Evolutionary conservation across 345 rosid species (phyloP), one percentile per base, ranked within the genome.

Genomic region (Ceriops zippeliana): DNA sequence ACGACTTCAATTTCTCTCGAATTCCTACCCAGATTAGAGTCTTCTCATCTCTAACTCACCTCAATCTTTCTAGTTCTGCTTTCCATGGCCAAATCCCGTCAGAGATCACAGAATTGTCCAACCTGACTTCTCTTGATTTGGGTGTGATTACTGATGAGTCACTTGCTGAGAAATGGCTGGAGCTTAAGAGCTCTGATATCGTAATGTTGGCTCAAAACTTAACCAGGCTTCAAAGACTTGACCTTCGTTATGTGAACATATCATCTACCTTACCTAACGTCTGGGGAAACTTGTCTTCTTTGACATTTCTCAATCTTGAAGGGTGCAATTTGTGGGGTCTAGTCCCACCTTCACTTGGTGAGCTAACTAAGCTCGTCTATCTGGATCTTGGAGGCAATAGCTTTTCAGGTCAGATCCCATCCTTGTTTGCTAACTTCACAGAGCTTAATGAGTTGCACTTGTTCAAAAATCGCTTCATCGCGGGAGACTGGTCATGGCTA

Each of bases 11-110:
- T 51, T 20, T 16, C 34, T 78, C 75, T 16, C 21, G 7, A 54
- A 70, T 69, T 5, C 75, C 78, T 0, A 11, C 58, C 37, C 65
- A 37, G n/a, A 35, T 73, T 1, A 26, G 34, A 0, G 32, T 2
- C 7, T 67, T 78, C 5, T 61, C 69, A 5, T 30, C 16, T 37
- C 37, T 78, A 28, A 42, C 75, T 1, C 11, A 10, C 28, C 53
- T 73, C 31, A 53, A 69, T 24, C 81, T 78, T 37, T 69, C 65
- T 13, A 11, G 0, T 1, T 61, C 75, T 9, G 5, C 0, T 0
- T 69, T 73, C 35, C 32, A 26, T 15, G 69, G 69, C 32, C 61
- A 73, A 49, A 61, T 78, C 38, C 78, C 78, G 16, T 4, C 37
- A 16, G 49, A 70, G 58, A 24, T 69, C 6, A 2, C 52, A 20